Evolutionary conservation across 257 asterid species (phyloP), one percentile per base, ranked within the genome.

Genomic region (Ballota nigra): DNA sequence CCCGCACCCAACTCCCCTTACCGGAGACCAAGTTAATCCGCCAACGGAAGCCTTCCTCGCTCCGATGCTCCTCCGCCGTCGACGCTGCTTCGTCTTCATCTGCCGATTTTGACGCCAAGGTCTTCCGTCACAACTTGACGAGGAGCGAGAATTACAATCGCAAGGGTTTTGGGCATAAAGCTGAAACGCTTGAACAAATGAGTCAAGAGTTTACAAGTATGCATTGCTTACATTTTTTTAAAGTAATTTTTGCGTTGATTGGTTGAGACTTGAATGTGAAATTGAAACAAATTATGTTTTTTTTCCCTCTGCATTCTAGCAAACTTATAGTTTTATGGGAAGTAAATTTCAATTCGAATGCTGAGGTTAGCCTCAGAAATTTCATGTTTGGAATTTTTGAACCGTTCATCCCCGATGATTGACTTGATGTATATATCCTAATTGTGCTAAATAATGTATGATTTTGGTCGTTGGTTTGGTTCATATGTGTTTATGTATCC

Each of bases 71-170:
- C 71, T 71, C 87, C 51, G 77, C 83, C 63, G 91, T 82, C 24
- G 96, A 85, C 10, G 79, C 79, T 10, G 84, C 84, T 57, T 60
- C 94, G 19, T 75, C 86, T 16, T 71, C 92, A 1, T 58, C 91
- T 20, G 76, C 86, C 18, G 95, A 88, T 29, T 89, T 94, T 64
- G 97, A 94, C 68, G 74, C 97, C 1, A 94, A 91, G 87, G 85
- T 80, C 60, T 91, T 94, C 65, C 83, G 99, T 74, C 87, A 85
- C 76, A 84, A 89, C 86, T 78, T 95, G 91, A 83, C 96, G 19
- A 84, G 99, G 83, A 95, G 99, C 76, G 55, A 87, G 80, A 89
- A 91, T 78, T 95, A 88, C 75, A 95, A 95, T 61, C 95, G 97
- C 69, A 88, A 75, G 81, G 99, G 99, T 7, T 95, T 95, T 78